Percentiles rank a stretch among this genome's conserved stretches.
phyloP scores from a whole-genome alignment of 1,284 basidiomycete genomes.

The Boletellus deceptivus region DNA sequence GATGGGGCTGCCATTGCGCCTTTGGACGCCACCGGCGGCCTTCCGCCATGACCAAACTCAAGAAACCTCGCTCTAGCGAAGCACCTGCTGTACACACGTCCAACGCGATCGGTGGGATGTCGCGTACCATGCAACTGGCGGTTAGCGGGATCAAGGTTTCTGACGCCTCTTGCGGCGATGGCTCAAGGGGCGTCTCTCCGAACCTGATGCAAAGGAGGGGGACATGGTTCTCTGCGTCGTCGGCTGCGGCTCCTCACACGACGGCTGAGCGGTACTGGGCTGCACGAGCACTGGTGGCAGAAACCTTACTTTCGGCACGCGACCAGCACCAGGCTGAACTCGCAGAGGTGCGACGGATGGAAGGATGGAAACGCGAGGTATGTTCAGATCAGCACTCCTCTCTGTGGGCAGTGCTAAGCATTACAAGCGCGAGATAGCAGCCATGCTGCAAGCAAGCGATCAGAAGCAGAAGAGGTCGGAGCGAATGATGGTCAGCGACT shows the following conservation, averaged over 20 bases:
- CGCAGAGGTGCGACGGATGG: slow-evolving; percentile 35
- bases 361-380: slow-evolving; percentile 49
- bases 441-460: slow-evolving; percentile 40
- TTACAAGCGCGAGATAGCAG: slow-evolving; percentile 42
- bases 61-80: slow-evolving; percentile 22
- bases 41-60: slow-evolving; percentile 25
- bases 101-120: slow-evolving; percentile 9
- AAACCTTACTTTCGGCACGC: slow-evolving; percentile 50
- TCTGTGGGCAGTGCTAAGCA: not conserved
- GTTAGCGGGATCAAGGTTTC: slow-evolving; percentile 8
- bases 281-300: slow-evolving; percentile 56
- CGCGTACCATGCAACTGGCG: slow-evolving; percentile 34
- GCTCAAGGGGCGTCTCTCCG: not conserved
- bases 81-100: not conserved
- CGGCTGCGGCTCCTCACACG: slow-evolving; percentile 31
- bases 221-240: slow-evolving; percentile 16
- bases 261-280: slow-evolving; percentile 60
- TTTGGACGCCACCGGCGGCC: not conserved
- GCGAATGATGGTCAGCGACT: slow-evolving; percentile 46
- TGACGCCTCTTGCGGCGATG: not conserved
- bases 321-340: slow-evolving; percentile 49
- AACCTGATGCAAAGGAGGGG: slow-evolving; percentile 5
- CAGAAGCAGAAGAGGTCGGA: slow-evolving; percentile 49
- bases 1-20: not conserved
- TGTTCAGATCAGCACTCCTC: slow-evolving; percentile 18